Conservation (phyloP, 805 yeast species). For the Wickerhamia fluorescens region DNA sequence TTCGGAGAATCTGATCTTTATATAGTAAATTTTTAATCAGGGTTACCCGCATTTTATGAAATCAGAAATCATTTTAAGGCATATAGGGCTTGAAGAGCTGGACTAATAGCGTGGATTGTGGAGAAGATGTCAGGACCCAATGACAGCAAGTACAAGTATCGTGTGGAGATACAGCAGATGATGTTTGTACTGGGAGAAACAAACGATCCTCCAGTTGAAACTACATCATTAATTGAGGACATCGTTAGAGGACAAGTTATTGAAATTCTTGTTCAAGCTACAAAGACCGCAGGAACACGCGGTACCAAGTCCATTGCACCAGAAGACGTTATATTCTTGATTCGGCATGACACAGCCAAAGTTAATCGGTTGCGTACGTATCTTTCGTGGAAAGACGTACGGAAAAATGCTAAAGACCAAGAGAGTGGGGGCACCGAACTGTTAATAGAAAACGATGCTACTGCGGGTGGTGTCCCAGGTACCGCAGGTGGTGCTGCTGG, state of each 20-base stretch:
- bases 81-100: no score
- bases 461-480: conserved; percentile 21
- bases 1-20: no score
- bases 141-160: conserved; percentile 57
- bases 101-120: no score
- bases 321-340: conserved; percentile 88
- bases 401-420: conserved; percentile 66
- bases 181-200: conserved; percentile 97
- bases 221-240: conserved; percentile 90
- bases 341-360: conserved; percentile 89
- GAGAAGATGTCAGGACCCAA: no score
- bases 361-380: conserved; percentile 88
- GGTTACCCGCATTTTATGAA: no score
- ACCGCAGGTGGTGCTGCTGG: conserved; percentile 30
- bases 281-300: conserved; percentile 67
- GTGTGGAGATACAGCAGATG: conserved; percentile 94
- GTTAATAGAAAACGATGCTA: conserved; percentile 45
- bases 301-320: conserved; percentile 82
- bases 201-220: conserved; percentile 87
- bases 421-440: conserved; percentile 45
- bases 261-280: conserved; percentile 71
- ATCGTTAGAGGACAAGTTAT: conserved; percentile 92
- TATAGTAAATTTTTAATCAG: no score
- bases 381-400: conserved; percentile 92
- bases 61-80: no score